phyloP scores from a whole-genome alignment of 75 land plant species.

The Picea sitchensis region DNA sequence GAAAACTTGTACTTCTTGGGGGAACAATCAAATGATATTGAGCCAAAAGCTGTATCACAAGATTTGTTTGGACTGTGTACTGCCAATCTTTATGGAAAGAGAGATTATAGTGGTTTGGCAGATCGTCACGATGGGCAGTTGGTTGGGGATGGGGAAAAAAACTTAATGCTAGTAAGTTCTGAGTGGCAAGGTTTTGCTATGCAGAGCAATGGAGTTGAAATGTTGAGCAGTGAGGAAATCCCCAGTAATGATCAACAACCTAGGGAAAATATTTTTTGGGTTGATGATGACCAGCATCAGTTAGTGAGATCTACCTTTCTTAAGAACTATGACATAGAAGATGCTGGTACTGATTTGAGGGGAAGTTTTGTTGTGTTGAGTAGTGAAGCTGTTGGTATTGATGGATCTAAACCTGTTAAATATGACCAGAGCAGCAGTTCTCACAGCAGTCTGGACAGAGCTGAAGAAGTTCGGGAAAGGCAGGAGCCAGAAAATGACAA shows the following conservation, averaged over 20 bases:
- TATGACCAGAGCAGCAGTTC: conserved; percentile 15
- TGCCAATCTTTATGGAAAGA: conserved; percentile 36
- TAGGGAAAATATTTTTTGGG: conserved; percentile 22
- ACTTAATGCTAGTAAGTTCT: conserved; percentile 63
- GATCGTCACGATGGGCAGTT: conserved; percentile 68
- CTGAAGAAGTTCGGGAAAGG: conserved; percentile 19
- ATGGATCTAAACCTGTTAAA: conserved; percentile 20
- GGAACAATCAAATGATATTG: conserved; percentile 51
- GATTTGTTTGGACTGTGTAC: conserved; percentile 34
- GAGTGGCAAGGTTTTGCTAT: conserved; percentile 85
- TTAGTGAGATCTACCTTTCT: conserved; percentile 76
- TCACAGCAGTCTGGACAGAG: conserved; percentile 17
- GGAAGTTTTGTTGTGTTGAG: conserved; percentile 68
- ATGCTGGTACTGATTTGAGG: conserved; percentile 69
- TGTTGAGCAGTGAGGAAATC: conserved; percentile 42
- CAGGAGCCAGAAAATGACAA: conserved; percentile 24
- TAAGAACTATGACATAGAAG: conserved; percentile 77
- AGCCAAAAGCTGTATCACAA: conserved; percentile 24
- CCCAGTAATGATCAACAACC: conserved; percentile 29
- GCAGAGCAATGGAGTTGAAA: conserved; percentile 41
- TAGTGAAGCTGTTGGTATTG: conserved; percentile 70
- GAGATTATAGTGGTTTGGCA: conserved; percentile 41
- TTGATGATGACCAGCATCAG: conserved; percentile 69
- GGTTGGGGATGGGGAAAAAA: conserved; percentile 62
- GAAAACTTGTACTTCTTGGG: conserved; percentile 86